Conservation (phyloP, 2,329 filamentous ascomycete genomes). For the Helminthosporium solani region DNA sequence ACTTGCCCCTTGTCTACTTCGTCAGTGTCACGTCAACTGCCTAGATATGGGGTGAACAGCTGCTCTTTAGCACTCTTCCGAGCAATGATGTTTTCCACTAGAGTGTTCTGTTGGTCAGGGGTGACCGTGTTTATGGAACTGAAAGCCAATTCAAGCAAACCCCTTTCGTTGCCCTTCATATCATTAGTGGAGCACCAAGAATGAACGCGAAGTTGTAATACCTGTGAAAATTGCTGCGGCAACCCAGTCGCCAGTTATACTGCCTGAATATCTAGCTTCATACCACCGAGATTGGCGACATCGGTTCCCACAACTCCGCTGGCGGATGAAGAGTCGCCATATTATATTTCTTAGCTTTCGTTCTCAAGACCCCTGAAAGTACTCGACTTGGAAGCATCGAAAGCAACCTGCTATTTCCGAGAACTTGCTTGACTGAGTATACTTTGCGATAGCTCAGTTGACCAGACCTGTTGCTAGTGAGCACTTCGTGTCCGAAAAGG, state of each 20-base stretch:
- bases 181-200: not conserved
- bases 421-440: conserved; percentile 44
- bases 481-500: not conserved
- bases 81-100: conserved; percentile 55
- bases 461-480: conserved; percentile 20
- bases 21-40: conserved; percentile 20
- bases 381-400: conserved; percentile 43
- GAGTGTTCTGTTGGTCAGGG: conserved; percentile 53
- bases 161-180: conserved; percentile 54
- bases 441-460: conserved; percentile 21
- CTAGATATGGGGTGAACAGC: conserved; percentile 21
- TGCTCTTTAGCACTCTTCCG: conserved; percentile 13
- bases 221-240: conserved; percentile 50
- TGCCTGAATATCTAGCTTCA: conserved; percentile 59
- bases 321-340: conserved; percentile 64
- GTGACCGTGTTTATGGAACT: conserved; percentile 58
- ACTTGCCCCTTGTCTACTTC: conserved; percentile 20
- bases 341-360: conserved; percentile 59
- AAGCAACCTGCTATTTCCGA: conserved; percentile 58
- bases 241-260: conserved; percentile 63
- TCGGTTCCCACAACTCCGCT: conserved; percentile 65
- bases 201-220: not conserved
- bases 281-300: conserved; percentile 59
- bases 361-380: conserved; percentile 44
- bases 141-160: conserved; percentile 61